Conservation (phyloP, 1,284 basidiomycete species). For the Cystobasidium sp. region DNA sequence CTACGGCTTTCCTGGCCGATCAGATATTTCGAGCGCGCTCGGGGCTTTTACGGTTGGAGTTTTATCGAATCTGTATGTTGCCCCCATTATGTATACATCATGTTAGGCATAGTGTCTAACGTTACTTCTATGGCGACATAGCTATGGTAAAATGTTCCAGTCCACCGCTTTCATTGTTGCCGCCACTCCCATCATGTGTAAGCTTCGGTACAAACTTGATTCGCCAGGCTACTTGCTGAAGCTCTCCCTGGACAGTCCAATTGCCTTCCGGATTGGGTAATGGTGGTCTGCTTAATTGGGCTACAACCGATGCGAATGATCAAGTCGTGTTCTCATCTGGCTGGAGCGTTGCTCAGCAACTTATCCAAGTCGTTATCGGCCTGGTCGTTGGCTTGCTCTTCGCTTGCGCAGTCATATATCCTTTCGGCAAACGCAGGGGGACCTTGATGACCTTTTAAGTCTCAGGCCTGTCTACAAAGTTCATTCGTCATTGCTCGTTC, state of each 20-base stretch:
- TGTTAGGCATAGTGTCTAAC: no score
- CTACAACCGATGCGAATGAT: conserved; percentile 25
- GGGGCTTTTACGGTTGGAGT: conserved; percentile 80
- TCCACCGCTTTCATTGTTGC: conserved; percentile 42
- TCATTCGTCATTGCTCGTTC: no score
- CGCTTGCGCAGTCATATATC: conserved; percentile 33
- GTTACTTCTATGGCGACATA: not conserved
- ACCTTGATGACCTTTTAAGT: conserved; percentile 38
- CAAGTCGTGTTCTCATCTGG: conserved; percentile 37
- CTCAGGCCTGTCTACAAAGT: no score
- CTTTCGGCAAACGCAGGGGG: conserved; percentile 40
- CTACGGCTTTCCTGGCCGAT: conserved; percentile 40
- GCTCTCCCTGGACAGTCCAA: conserved; percentile 8
- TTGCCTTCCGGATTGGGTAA: conserved; percentile 38
- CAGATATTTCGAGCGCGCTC: conserved; percentile 56
- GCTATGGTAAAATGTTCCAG: conserved; percentile 42
- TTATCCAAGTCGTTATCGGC: conserved; percentile 37
- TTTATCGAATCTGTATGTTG: conserved; percentile 67
- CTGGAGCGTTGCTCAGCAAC: conserved; percentile 40
- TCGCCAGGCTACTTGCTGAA: not conserved
- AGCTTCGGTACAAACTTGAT: not conserved
- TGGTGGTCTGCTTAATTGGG: conserved; percentile 40
- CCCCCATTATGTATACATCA: no score
- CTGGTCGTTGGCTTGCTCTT: conserved; percentile 27
- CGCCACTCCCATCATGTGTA: conserved; percentile 31